phyloP scores from a whole-genome alignment of 495 filamentous ascomycete genomes.

The Pseudoneurospora amorphoporcata region DNA sequence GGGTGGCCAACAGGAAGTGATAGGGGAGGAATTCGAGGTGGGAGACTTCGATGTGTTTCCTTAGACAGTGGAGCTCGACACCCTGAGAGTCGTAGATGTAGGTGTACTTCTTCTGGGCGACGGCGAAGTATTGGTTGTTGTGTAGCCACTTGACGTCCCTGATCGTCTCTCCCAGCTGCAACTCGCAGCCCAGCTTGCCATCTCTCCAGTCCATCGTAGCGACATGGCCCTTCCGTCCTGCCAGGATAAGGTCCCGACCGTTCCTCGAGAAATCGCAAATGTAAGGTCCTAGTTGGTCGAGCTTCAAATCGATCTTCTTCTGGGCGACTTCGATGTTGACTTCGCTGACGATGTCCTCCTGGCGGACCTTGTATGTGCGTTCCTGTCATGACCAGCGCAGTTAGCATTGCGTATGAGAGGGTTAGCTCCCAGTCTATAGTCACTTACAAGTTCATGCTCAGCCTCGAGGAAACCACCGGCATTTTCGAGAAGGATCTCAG shows the following conservation, averaged over 20 bases:
- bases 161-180: slow-evolving; percentile 83
- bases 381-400: slow-evolving; percentile 30
- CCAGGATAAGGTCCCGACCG: slow-evolving; percentile 72
- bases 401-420: background rate
- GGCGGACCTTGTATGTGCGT: slow-evolving; percentile 80
- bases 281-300: slow-evolving; percentile 79
- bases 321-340: slow-evolving; percentile 76
- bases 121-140: slow-evolving; percentile 91
- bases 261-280: slow-evolving; percentile 79
- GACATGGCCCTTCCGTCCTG: slow-evolving; percentile 87
- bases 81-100: slow-evolving; percentile 84
- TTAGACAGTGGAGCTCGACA: slow-evolving; percentile 83
- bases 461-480: slow-evolving; percentile 79
- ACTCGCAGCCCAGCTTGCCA: slow-evolving; percentile 79
- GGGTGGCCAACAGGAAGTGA: slow-evolving; percentile 83
- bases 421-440: background rate
- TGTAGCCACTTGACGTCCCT: slow-evolving; percentile 87
- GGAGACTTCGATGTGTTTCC: slow-evolving; percentile 82
- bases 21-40: slow-evolving; percentile 95
- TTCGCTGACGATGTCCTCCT: slow-evolving; percentile 69
- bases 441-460: slow-evolving; percentile 55
- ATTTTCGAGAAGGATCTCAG: slow-evolving; percentile 88
- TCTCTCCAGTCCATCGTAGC: slow-evolving; percentile 95
- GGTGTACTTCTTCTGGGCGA: slow-evolving; percentile 95
- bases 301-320: slow-evolving; percentile 82